Conservation (phyloP, 768 basidiomycete species). For the Symmetrospora coprosmae region DNA sequence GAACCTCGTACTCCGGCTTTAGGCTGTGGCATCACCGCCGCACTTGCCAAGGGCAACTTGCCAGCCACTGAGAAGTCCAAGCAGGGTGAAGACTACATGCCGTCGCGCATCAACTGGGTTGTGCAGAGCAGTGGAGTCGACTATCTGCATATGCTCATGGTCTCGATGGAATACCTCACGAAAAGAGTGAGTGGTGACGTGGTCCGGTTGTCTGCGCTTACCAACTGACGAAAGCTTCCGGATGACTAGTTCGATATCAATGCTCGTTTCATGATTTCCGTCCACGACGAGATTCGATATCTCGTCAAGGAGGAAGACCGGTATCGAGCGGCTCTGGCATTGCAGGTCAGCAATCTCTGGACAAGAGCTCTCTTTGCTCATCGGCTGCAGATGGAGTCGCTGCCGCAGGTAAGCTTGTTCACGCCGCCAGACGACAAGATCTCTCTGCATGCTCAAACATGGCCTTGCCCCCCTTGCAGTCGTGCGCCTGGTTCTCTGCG, state of each 20-base stretch:
- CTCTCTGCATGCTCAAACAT: neutral
- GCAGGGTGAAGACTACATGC: constrained; percentile 68
- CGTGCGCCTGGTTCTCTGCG: constrained; percentile 82
- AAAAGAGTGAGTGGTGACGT: constrained; percentile 26
- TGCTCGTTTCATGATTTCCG: constrained; percentile 86
- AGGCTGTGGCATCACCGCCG: constrained; percentile 83
- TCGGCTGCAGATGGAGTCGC: constrained; percentile 84
- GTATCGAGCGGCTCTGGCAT: constrained; percentile 75
- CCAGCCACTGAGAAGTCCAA: constrained; percentile 41
- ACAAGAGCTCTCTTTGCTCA: constrained; percentile 80
- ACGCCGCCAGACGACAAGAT: neutral
- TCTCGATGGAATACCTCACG: constrained; percentile 80
- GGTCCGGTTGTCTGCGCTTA: no score
- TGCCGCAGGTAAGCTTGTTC: constrained; percentile 58
- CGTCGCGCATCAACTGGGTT: constrained; percentile 97
- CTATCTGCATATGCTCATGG: constrained; percentile 90
- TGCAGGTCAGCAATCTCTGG: constrained; percentile 94
- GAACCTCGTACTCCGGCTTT: constrained; percentile 81
- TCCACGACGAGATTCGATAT: constrained; percentile 93
- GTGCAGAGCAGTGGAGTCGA: constrained; percentile 98
- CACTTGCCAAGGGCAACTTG: constrained; percentile 77
- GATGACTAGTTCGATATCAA: constrained; percentile 72
- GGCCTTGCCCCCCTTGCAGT: constrained; percentile 9
- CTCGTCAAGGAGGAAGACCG: constrained; percentile 75
- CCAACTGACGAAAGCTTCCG: no score